A percentile compares a stretch with the other conserved stretches of the same genome.
Evolutionary conservation across 2,329 filamentous ascomycete genomes (phyloP).

Genomic region (Zalaria sp.): DNA sequence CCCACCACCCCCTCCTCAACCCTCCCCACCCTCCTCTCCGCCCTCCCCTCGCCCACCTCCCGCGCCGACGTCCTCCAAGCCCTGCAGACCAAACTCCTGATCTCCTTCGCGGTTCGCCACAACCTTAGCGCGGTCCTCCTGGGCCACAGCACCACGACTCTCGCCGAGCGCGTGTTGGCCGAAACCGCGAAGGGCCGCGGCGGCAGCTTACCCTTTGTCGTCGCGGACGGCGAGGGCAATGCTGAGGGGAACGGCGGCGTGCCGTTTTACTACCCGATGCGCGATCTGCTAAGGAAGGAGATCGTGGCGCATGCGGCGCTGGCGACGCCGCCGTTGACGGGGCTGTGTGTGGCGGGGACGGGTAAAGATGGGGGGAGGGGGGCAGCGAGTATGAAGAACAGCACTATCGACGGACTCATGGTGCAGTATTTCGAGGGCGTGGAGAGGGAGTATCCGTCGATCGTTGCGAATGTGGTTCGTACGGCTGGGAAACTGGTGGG

Average conservation of each 20-base stretch:
- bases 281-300: conserved; percentile 76
- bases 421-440: conserved; percentile 75
- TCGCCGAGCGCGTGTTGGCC: conserved; percentile 73
- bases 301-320: conserved; percentile 51
- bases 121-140: conserved; percentile 61
- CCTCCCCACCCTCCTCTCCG: conserved; percentile 35
- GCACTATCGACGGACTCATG: conserved; percentile 88
- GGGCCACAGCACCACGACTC: conserved; percentile 72
- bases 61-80: conserved; percentile 58
- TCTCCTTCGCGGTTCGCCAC: conserved; percentile 45
- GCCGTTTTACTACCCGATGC: conserved; percentile 62
- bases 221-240: conserved; percentile 57
- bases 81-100: conserved; percentile 57
- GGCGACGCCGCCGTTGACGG: conserved; percentile 35
- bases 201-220: conserved; percentile 66
- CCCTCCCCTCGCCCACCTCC: conserved; percentile 60
- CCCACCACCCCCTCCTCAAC: neutral
- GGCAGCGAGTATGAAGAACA: conserved; percentile 45
- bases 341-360: conserved; percentile 17
- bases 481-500: conserved; percentile 71
- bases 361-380: neutral
- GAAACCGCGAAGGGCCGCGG: conserved; percentile 88
- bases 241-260: conserved; percentile 41
- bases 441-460: conserved; percentile 73
- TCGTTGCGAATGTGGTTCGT: conserved; percentile 89